Evolutionary conservation across 371 early-diverging fungal species (phyloP).

Genomic region (Saksenaea vasiformis): DNA sequence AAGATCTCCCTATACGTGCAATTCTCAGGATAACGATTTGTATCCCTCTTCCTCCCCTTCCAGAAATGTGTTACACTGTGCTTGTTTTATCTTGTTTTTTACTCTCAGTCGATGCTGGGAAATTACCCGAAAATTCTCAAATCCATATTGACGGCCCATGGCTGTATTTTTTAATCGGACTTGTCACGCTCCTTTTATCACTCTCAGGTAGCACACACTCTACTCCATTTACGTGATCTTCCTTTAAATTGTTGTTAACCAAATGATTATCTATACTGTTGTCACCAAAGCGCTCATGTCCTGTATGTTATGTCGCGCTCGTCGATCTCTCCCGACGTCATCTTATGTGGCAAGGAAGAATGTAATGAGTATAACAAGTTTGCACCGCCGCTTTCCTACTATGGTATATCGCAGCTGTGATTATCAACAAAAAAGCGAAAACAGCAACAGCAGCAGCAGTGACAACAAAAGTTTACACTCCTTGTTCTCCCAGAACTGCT

Average conservation of each 20-base stretch:
- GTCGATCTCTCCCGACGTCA: neutral
- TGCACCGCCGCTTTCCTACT: neutral
- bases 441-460: neutral
- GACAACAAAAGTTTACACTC: neutral
- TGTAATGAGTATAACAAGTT: neutral
- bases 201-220: neutral
- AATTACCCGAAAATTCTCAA: neutral
- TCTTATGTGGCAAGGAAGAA: neutral
- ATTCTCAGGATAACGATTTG: neutral
- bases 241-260: too few relatives aligned
- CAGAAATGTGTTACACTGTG: neutral
- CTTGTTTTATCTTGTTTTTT: neutral
- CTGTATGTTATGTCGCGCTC: neutral
- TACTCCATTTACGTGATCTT: neutral
- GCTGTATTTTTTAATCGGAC: neutral
- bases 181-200: neutral
- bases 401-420: neutral
- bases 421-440: neutral
- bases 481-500: neutral
- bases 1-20: neutral
- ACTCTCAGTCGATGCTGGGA: neutral
- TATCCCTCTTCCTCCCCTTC: neutral
- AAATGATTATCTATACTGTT: neutral
- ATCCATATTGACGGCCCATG: neutral
- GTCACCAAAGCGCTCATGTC: neutral